Conservation (phyloP, 208 protist genomes). For the Wallacemonas collosoma region DNA sequence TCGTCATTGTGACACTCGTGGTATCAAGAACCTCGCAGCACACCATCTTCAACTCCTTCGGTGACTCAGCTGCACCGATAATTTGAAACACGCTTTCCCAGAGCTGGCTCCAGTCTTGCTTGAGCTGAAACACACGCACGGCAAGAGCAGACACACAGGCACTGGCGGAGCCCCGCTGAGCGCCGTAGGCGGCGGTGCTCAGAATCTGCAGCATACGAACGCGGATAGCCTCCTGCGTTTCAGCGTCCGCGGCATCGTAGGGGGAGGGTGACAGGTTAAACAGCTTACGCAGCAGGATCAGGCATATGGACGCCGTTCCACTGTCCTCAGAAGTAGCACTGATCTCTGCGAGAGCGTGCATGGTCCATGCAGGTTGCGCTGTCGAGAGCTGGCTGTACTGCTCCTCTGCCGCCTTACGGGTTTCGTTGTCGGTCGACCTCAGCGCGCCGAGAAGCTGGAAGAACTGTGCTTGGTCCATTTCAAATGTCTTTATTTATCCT, state of each 20-base stretch:
- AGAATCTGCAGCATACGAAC: slow-evolving; percentile 63
- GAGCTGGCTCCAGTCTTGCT: slow-evolving; percentile 76
- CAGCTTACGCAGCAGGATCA: slow-evolving; percentile 78
- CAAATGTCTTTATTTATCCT: slow-evolving; percentile 14
- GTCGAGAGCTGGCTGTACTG: slow-evolving; percentile 57
- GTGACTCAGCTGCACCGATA: slow-evolving; percentile 46
- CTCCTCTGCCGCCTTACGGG: slow-evolving; percentile 73
- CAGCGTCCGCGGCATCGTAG: slow-evolving; percentile 47
- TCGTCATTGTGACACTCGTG: slow-evolving; percentile 47
- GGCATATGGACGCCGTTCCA: slow-evolving; percentile 46
- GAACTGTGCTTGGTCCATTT: slow-evolving; percentile 58
- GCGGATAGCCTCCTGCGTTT: slow-evolving; percentile 54
- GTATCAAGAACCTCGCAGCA: slow-evolving; percentile 80
- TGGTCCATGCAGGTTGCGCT: slow-evolving; percentile 49
- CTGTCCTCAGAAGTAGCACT: slow-evolving; percentile 50
- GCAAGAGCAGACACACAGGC: slow-evolving; percentile 78
- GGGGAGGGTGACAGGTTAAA: slow-evolving; percentile 57
- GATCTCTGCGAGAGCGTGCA: slow-evolving; percentile 62
- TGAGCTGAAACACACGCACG: slow-evolving; percentile 52
- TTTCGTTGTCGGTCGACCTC: slow-evolving; percentile 63
- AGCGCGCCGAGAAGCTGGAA: slow-evolving; percentile 44
- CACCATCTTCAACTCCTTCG: slow-evolving; percentile 54
- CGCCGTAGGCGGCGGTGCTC: slow-evolving; percentile 47
- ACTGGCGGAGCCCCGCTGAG: slow-evolving; percentile 60
- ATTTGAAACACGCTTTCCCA: slow-evolving; percentile 78